Evolutionary conservation across 192 early-diverging fungal species (phyloP), one percentile per base, ranked within the genome.

Genomic region (Rhizophagus sp.): DNA sequence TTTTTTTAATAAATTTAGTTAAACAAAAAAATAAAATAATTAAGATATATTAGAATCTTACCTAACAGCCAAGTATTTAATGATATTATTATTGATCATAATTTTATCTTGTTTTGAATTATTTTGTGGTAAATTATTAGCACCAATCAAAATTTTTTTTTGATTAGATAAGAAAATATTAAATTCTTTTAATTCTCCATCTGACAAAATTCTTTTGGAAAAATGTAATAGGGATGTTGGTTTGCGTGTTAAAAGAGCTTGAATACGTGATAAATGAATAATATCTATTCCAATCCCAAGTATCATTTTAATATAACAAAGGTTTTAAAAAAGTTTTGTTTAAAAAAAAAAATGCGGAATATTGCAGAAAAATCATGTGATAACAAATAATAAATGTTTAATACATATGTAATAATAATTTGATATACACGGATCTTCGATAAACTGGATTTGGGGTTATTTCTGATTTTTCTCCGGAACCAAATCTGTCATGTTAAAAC

Each of bases 251-350:
- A 96, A 81, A 6, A 96, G 80, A 1, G 80, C 49, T 11, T 73
- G 79, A 34, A 97, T 86, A 9, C 95, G 88, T 8, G 90, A 87
- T 24, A 93, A 64, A 73, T 91, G 91, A 30, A 95, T 80, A 47
- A 96, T 90, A 78, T 97, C 95, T 36, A 92, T 83, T 24, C 96
- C 96, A 57, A 96, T 87, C 1, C 95, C 94, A 9, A 96, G 25
- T 13, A 97, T 92, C 87, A 92, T 94, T 52, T 30, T 44, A 22
- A 47, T 44, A 44, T 44, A 44, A 44, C 10, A 44, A 36, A 44
- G 8, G 8, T 8, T 44, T 44, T 7, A 4, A 36, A 5, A 36
- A 36, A n/a, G n/a, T n/a, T n/a, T n/a, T n/a, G n/a, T 30, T 30
- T 30, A 1, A 30, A 36, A 36, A 36, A 36, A 36, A 36, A 36